Evolutionary conservation across 202 grass and related monocot species (phyloP), one percentile per base, ranked within the genome.

Genomic region (Bolboschoenoplectus hybrid): DNA sequence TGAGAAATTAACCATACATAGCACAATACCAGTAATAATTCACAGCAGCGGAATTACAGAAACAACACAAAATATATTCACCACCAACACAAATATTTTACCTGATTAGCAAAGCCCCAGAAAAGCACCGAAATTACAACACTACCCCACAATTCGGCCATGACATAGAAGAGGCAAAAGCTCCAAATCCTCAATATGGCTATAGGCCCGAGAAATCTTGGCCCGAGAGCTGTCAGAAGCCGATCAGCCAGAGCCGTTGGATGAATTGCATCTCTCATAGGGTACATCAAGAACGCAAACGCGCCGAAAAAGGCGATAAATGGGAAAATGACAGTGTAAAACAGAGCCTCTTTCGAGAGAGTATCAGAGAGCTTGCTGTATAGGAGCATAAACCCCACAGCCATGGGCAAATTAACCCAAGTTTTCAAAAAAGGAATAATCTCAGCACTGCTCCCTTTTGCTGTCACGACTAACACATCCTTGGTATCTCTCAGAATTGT

Each of bases 401-500:
- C 96, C 96, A 95, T 96, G 81, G 96, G 96, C 51, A 98, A 88
- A 84, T 96, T 98, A 69, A 96, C 96, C 96, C 93, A 98, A 0
- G 96, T 98, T 94, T 98, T 98, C 86, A 98, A 84, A 91, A 98
- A 98, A 0, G 96, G 96, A 45, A 98, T 98, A 86, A 98, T 98
- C 87, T 98, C 93, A 38, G 96, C 96, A 87, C 93, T 95, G 90
- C 96, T 98, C 2, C 96, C 96, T 84, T 98, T 92, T 35, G 96
- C 93, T 61, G 93, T 95, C 72, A 95, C 93, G 39, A 98, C 93
- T 63, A 98, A 87, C 87, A 95, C 96, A 84, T 98, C 96, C 89
- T 98, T 96, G 63, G 93, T 98, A 87, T 96, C 96, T 50, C 96
- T 87, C 56, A 98, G 89, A 89, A 98, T 94, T 58, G 91, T 98